Evolutionary conservation across 2,329 filamentous ascomycete genomes (phyloP), one percentile per base, ranked within the genome.

Genomic region (Rugonectria rugulosa): DNA sequence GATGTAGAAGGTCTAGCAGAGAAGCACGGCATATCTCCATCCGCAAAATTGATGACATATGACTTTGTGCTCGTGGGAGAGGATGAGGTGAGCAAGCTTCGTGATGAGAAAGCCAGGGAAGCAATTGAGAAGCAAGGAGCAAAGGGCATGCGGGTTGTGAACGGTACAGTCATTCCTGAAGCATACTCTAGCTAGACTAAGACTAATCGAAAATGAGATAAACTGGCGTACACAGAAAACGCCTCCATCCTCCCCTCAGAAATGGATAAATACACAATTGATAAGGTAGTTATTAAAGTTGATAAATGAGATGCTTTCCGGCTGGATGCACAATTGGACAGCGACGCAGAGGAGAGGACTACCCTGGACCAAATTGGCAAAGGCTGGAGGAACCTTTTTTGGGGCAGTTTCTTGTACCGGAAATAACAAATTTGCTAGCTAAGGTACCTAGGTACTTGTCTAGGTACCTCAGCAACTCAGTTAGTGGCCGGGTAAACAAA

Each of bases 21-120:
- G 8, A 59, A 53, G 36, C 46, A 59, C 19, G 34, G 44, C 5
- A 53, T 59, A 5, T 3, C 38, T 9, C 46, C 48, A 3, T 40
- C 38, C 6, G 41, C 49, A 11, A 43, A 14, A 9, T 12, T 59
- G 14, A 38, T 59, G 29, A 32, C 32, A 21, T 57, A 59, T 14
- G 53, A 59, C 15, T 59, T 59, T 41, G 57, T 59, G 8, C 19
- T 59, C 23, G 53, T 59, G 3, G 32, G 47, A 11, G 53, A 57
- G 9, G 40, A 53, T 0, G 57, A 57, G 5, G 54, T 55, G 17
- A 49, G 42, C 12, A n/a, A 51, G 12, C 49, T 59, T 10, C 53
- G 57, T 1, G 41, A 46, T 5, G 37, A 50, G n/a, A 59, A 57
- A 44, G 57, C 57, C 2, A 43, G 41, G 17, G 57, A 59, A n/a